These are phyloP conservation scores for Talaromyces wortmannii DNA, from an alignment of 495 filamentous ascomycete genomes.

Conservation along the genomic window DNA sequence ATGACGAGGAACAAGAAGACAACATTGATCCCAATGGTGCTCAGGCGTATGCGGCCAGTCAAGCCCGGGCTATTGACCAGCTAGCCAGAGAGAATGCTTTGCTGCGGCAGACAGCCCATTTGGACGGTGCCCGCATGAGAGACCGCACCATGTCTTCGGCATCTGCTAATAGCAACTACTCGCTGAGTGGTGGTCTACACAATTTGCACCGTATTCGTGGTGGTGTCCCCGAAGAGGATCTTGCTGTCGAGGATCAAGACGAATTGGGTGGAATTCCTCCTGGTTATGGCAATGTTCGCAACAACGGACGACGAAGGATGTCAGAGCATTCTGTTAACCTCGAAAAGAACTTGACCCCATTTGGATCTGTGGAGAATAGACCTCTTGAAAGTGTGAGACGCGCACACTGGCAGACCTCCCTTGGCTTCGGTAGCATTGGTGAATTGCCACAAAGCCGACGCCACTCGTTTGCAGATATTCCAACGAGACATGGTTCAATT, in stretches of 20 bases:
- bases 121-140: slow-evolving; percentile 53
- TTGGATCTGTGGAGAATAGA: slow-evolving; percentile 58
- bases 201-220: slow-evolving; percentile 57
- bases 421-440: slow-evolving; percentile 64
- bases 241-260: slow-evolving; percentile 63
- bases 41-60: slow-evolving; percentile 46
- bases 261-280: slow-evolving; percentile 54
- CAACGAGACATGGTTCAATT: slow-evolving; percentile 62
- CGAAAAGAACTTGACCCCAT: slow-evolving; percentile 47
- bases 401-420: slow-evolving; percentile 81
- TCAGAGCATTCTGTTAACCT: slow-evolving; percentile 56
- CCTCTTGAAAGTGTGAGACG: slow-evolving; percentile 74
- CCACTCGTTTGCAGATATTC: slow-evolving; percentile 93
- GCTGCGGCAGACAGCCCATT: slow-evolving; percentile 56
- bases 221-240: slow-evolving; percentile 63
- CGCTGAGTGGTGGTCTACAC: slow-evolving; percentile 43
- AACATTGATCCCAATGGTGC: slow-evolving; percentile 58
- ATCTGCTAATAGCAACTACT: slow-evolving; percentile 30
- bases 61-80: slow-evolving; percentile 66
- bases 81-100: slow-evolving; percentile 67
- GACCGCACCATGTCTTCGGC: slow-evolving; percentile 53
- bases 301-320: slow-evolving; percentile 45
- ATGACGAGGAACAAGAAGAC: slow-evolving; percentile 64
- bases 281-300: slow-evolving; percentile 33
- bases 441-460: slow-evolving; percentile 81